Base-by-base conservation (phyloP, 2,329 filamentous ascomycete species). In the Geosmithia flava region DNA sequence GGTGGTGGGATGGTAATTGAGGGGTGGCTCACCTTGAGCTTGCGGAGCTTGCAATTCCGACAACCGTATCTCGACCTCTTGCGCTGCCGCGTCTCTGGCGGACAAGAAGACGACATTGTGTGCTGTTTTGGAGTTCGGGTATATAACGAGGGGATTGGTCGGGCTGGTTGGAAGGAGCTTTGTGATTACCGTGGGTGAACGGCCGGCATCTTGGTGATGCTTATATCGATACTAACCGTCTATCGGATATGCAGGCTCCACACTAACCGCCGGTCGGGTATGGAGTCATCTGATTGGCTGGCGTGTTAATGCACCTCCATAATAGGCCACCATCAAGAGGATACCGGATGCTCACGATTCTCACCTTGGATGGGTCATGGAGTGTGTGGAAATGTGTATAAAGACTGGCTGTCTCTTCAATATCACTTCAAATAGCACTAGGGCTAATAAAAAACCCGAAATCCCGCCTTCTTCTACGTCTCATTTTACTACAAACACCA, bases 1-100 rank as follows among this genome's bases (percentile, higher is more conserved):
- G 16, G 20, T 44, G 13, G n/a, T n/a, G 3, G n/a, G 30, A 17
- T 7, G 23, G 8, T 16, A 33, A 8, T 7, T 23, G 39, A 17
- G 23, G 23, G 40, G 3, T 3, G 7, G 46, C 53, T 2, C 20
- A 71, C 71, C 62, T 73, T 75, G 48, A 75, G 51, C 52, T 72
- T 72, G 50, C 72, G 55, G 4, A 74, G 63, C 55, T 74, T 74
- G 58, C 72, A 75, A 53, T 74, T 75, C 11, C 68, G 65, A 47
- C 72, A 75, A 33, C 72, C 71, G 50, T 59, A 63, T 56, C 68
- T 64, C 16, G 70, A 73, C 49, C 69, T 65, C 30, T 59, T 20
- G 19, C 42, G 39, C 39, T 41, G 15, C 7, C 33, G 33, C 8
- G 33, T 8, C 8, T 16, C 33, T 39, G 15, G 7, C n/a, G 39